phyloP scores from a whole-genome alignment of 441 rosid species.

The Viola pubescens region DNA sequence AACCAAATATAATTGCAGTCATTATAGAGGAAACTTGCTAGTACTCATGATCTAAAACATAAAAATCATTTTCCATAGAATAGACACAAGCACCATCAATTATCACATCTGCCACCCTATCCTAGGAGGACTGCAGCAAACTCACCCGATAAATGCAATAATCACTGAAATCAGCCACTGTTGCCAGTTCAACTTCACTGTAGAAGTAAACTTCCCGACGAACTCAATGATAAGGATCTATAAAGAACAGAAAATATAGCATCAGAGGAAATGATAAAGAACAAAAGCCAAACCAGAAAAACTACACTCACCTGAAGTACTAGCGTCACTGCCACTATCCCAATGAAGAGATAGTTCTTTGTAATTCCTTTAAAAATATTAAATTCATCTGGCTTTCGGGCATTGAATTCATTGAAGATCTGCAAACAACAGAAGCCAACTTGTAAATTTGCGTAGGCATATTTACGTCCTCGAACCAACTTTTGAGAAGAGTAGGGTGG shows the following conservation, averaged over 20 bases:
- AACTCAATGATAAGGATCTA: constrained; percentile 73
- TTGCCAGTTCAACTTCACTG: constrained; percentile 64
- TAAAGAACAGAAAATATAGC: background rate
- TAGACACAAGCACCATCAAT: too few relatives aligned
- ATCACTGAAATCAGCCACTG: constrained; percentile 58
- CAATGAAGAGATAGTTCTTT: constrained; percentile 68
- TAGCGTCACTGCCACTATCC: constrained; percentile 53
- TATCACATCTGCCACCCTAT: background rate
- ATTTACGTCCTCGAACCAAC: too few relatives aligned
- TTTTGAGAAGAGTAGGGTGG: too few relatives aligned
- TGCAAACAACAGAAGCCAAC: constrained; percentile 22
- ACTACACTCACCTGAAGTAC: constrained; percentile 61
- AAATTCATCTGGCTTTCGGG: constrained; percentile 82
- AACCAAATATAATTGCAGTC: background rate
- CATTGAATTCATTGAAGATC: constrained; percentile 93
- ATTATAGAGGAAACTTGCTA: too few relatives aligned
- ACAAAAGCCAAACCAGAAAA: background rate
- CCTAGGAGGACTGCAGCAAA: background rate
- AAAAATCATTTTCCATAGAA: too few relatives aligned
- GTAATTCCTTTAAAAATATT: constrained; percentile 65
- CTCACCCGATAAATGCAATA: constrained; percentile 65
- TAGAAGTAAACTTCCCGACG: constrained; percentile 70
- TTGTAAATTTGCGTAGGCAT: background rate
- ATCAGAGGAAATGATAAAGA: background rate
- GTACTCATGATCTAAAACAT: too few relatives aligned